Evolutionary conservation across 2,329 filamentous ascomycete genomes (phyloP), one percentile per base, ranked within the genome.

Genomic region (Fusarium secorum): DNA sequence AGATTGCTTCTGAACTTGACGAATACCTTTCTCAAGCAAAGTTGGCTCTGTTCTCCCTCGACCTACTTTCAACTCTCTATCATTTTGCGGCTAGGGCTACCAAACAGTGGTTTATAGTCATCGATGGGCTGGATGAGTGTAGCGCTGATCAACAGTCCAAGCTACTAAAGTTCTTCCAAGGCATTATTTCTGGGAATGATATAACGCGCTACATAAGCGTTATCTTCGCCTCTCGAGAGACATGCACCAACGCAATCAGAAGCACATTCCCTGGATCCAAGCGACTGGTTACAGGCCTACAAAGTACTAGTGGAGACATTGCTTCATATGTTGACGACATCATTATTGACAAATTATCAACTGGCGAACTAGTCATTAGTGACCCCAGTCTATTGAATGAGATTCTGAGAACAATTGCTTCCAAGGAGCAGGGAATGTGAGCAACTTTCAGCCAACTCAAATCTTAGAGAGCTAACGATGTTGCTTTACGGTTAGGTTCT

Each of bases 41-140:
- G 20, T 17, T 3, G 11, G 15, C 1, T 2, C 1, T 58, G 4
- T 46, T 58, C 18, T 58, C 58, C 1, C 0, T 20, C 17, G 9
- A 26, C 2, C 0, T 3, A 0, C 26, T 44, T 20, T 30, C 8
- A 2, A 0, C 1, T 3, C 58, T 61, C 22, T 61, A 41, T 9
- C 2, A 2, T 0, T 4, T 2, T 20, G 32, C 42, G 2, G 17
- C 22, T 0, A 9, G 15, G 3, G 3, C 4, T 1, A 5, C 48
- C 2, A 1, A 22, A 4, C 9, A 58, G 0, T 61, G 58, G 58
- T 58, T 33, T 5, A 48, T 58, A 33, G 18, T 61, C 1, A 5
- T 61, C 1, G 58, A 61, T 4, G 58, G 58, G 11, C 3, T 61
- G 17, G 59, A 61, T 17, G 52, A 58, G 13, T 58, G 33, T 20